Evolutionary conservation across 805 yeast genomes (phyloP), one percentile per base, ranked within the genome.

Genomic region (Jamesozyma hellenica): DNA sequence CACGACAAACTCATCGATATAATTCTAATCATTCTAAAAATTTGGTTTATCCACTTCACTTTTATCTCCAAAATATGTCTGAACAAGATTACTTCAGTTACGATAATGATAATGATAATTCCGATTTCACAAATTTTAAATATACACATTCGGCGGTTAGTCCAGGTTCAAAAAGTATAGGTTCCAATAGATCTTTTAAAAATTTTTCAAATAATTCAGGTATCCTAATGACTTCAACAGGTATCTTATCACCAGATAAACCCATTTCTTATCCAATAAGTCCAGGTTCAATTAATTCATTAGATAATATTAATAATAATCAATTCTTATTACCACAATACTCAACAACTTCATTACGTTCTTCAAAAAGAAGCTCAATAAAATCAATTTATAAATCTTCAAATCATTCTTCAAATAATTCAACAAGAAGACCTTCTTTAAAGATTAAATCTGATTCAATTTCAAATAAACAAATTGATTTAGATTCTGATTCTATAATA

Each of bases 321-420:
- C 21, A 23, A 23, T 34, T 23, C 15, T 21, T 16, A n/a, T 11
- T 34, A 5, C 36, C 36, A 15, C 29, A 34, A 34, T 34, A 21
- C 4, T 28, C 36, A 14, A 25, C 23, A 15, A 34, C 11, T 34
- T 15, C 29, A 9, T n/a, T 25, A n/a, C 9, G 36, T 9, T 25
- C 15, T 12, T 15, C 27, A n/a, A 34, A 23, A 17, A 34, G 21
- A 25, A 34, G 4, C 9, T 34, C 36, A n/a, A 13, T 28, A 4
- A 34, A 34, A 25, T 21, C 27, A 12, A 12, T 25, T 17, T 16
- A 21, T 14, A 32, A 32, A n/a, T 5, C 27, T 13, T 38, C 68
- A 94, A 86, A 14, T 95, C 25, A 12, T 3, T 34, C 41, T 5
- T 42, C 48, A 2, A 27, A 28, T 7, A 13, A 27, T 25, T 35